Percentiles rank a stretch among this genome's conserved stretches.
These are phyloP conservation scores for Lactarius quietus DNA, from an alignment of 768 basidiomycete species.

Conservation along the genomic window DNA sequence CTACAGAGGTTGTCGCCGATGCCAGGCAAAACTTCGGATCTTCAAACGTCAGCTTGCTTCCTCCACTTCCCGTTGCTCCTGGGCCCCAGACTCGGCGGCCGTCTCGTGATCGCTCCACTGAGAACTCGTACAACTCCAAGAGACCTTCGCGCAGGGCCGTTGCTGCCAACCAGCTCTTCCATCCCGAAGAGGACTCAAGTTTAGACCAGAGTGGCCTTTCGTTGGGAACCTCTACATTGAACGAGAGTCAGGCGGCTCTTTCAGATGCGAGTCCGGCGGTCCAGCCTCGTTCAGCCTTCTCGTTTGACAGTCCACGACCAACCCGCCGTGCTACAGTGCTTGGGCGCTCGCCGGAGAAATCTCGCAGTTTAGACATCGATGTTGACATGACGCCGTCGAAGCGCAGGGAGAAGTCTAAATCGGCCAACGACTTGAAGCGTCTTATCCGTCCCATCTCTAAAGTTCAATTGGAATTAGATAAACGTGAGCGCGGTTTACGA, in stretches of 20 bases:
- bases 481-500: conserved; percentile 42
- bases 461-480: conserved; percentile 61
- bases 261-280: conserved; percentile 28
- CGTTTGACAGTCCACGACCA: conserved; percentile 35
- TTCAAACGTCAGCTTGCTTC: conserved; percentile 44
- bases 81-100: conserved; percentile 29
- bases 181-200: conserved; percentile 39
- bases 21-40: conserved; percentile 70
- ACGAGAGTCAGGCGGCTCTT: conserved; percentile 1
- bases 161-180: conserved; percentile 69
- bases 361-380: conserved; percentile 30
- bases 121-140: conserved; percentile 41
- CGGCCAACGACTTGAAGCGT: conserved; percentile 59
- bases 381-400: conserved; percentile 55
- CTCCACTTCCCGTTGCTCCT: conserved; percentile 58
- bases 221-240: conserved; percentile 4
- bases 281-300: conserved; percentile 25
- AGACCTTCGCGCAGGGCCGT: conserved; percentile 61
- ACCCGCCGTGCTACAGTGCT: conserved; percentile 63
- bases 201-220: conserved; percentile 33
- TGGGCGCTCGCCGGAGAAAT: conserved; percentile 52
- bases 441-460: conserved; percentile 65
- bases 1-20: conserved; percentile 75
- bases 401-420: conserved; percentile 61
- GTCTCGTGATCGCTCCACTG: conserved; percentile 47